A percentile compares a stretch with the other conserved stretches of the same genome.
Evolutionary conservation across 2,329 filamentous ascomycete species (phyloP).

Genomic region (Alternaria infectoria): DNA sequence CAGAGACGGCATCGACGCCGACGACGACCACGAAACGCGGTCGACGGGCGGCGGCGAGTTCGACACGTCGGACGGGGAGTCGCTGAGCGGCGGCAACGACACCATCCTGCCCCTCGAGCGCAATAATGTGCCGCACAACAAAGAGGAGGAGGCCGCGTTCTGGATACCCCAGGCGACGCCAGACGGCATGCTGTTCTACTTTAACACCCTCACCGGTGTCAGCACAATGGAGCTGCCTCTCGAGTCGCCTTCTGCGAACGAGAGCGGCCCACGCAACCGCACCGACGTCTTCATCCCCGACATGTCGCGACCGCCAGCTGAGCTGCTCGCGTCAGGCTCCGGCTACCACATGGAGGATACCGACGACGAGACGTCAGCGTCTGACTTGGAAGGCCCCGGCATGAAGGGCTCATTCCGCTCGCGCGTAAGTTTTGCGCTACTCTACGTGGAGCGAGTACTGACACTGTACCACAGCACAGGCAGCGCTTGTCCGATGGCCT

Average conservation of each 20-base stretch:
- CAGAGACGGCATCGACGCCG: slow-evolving; percentile 62
- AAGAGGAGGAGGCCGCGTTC: slow-evolving; percentile 88
- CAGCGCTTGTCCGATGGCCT: slow-evolving; percentile 72
- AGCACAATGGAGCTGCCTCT: slow-evolving; percentile 93
- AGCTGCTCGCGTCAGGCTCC: slow-evolving; percentile 86
- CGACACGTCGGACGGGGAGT: slow-evolving; percentile 55
- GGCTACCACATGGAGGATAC: slow-evolving; percentile 86
- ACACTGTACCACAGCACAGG: slow-evolving; percentile 29
- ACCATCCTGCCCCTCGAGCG: slow-evolving; percentile 70
- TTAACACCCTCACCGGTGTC: slow-evolving; percentile 96
- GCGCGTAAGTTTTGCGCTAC: slow-evolving; percentile 60
- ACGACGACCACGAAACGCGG: slow-evolving; percentile 54
- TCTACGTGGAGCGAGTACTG: slow-evolving; percentile 17
- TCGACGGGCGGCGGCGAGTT: slow-evolving; percentile 52
- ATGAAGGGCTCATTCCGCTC: slow-evolving; percentile 73
- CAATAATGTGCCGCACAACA: slow-evolving; percentile 53
- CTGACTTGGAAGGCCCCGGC: slow-evolving; percentile 79
- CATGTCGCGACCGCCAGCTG: slow-evolving; percentile 84
- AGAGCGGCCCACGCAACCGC: slow-evolving; percentile 85
- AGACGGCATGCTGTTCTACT: slow-evolving; percentile 93
- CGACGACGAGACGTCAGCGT: slow-evolving; percentile 84
- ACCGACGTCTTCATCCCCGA: slow-evolving; percentile 89
- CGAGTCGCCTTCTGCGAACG: slow-evolving; percentile 82
- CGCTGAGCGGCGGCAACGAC: slow-evolving; percentile 46
- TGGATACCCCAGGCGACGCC: slow-evolving; percentile 98